phyloP scores from a whole-genome alignment of 1,139 yeast genomes.

The Entelexis sorbosivorans region DNA sequence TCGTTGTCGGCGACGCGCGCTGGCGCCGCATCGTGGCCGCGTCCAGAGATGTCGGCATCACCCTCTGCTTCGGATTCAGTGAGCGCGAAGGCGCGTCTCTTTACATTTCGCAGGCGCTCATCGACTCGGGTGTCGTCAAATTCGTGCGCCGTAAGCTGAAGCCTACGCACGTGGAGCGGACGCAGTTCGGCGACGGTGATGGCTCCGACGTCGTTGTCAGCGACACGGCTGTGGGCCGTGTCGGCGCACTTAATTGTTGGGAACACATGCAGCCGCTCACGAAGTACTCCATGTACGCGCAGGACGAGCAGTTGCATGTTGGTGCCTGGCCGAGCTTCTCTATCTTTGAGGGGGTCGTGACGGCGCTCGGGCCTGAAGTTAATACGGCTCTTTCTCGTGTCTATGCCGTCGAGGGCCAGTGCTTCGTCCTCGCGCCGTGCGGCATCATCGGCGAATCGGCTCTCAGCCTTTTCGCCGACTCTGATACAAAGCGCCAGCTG shows the following conservation, averaged over 20 bases:
- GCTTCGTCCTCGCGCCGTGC: not conserved
- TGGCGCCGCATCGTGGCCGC: constrained; percentile 18
- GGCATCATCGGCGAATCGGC: not conserved
- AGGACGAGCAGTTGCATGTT: constrained; percentile 13
- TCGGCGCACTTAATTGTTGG: constrained; percentile 15
- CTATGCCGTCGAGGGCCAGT: not conserved
- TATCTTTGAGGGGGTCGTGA: not conserved
- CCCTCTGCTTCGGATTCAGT: constrained; percentile 13
- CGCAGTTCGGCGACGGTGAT: constrained; percentile 14
- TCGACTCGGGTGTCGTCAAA: constrained; percentile 17
- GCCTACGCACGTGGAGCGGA: constrained; percentile 12
- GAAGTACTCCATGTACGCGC: constrained; percentile 14
- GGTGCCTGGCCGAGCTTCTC: constrained; percentile 11
- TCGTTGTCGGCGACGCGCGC: constrained; percentile 14
- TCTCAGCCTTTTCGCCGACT: not conserved
- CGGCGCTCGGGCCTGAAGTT: not conserved
- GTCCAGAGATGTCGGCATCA: constrained; percentile 13
- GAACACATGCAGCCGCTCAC: constrained; percentile 14
- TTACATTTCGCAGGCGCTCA: constrained; percentile 17
- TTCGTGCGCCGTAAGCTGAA: constrained; percentile 14
- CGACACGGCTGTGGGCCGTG: constrained; percentile 6
- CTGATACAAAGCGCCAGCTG: not conserved
- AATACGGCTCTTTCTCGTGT: not conserved
- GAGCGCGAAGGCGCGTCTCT: constrained; percentile 21
- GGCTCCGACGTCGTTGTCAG: constrained; percentile 6